Percentiles rank a stretch among this genome's conserved stretches.
These are phyloP conservation scores for Piper longum DNA, from an alignment of 164 flowering plant species.

Conservation along the genomic window DNA sequence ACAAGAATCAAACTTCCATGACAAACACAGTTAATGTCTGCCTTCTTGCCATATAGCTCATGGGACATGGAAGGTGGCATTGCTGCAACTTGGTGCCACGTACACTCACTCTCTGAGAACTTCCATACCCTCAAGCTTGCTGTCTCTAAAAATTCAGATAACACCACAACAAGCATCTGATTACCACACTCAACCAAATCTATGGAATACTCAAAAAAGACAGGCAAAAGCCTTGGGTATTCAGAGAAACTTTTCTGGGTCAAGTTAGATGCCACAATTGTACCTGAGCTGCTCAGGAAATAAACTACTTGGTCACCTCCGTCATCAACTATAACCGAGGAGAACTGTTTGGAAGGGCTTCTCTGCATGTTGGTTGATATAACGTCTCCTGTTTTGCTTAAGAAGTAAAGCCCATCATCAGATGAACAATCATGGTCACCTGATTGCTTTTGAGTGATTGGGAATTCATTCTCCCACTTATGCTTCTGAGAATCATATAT, in stretches of 20 bases:
- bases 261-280: slow-evolving; percentile 38
- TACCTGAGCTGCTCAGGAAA: slow-evolving; percentile 51
- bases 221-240: slow-evolving; percentile 50
- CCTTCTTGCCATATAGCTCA: slow-evolving; percentile 51
- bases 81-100: slow-evolving; percentile 44
- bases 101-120: slow-evolving; percentile 21
- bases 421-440: slow-evolving; percentile 13
- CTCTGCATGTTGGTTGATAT: slow-evolving; percentile 48
- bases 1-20: slow-evolving; percentile 32
- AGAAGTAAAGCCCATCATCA: slow-evolving; percentile 37
- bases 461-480: slow-evolving; percentile 26
- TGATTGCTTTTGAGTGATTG: slow-evolving; percentile 4
- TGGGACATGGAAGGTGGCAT: slow-evolving; percentile 67
- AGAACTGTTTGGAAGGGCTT: slow-evolving; percentile 59
- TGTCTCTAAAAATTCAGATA: slow-evolving; percentile 48
- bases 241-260: slow-evolving; percentile 24
- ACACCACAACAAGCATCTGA: slow-evolving; percentile 34
- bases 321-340: slow-evolving; percentile 31
- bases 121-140: slow-evolving; percentile 59
- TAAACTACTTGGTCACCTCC: slow-evolving; percentile 32
- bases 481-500: slow-evolving; percentile 22
- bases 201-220: slow-evolving; percentile 47
- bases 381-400: slow-evolving; percentile 53
- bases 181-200: slow-evolving; percentile 53
- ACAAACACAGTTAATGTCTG: slow-evolving; percentile 58